These are phyloP conservation scores for Aspergillaceae sp. DNA, from an alignment of 2,329 filamentous ascomycete species.

Conservation along the genomic window DNA sequence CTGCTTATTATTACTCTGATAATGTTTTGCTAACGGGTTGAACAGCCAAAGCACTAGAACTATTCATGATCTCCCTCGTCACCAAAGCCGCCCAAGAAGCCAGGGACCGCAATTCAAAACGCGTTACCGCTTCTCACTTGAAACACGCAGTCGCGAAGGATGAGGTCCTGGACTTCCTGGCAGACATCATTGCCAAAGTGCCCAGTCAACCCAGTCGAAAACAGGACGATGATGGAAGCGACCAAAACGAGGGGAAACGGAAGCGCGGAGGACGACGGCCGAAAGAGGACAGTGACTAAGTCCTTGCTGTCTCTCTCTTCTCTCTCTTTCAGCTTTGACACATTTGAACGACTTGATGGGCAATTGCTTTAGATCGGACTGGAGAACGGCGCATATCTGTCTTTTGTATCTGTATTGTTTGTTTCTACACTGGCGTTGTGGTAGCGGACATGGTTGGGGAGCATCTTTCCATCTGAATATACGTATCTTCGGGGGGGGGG, in stretches of 20 bases:
- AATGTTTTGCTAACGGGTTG: constrained; percentile 14
- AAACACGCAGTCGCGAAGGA: constrained; percentile 83
- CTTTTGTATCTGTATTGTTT: neutral
- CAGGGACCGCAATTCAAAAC: constrained; percentile 71
- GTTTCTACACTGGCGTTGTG: constrained; percentile 14
- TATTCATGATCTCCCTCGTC: constrained; percentile 96
- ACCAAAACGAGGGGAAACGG: constrained; percentile 41
- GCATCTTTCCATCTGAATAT: constrained; percentile 17
- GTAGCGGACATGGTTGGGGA: constrained; percentile 13
- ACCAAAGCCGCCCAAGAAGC: constrained; percentile 80
- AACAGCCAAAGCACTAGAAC: constrained; percentile 78
- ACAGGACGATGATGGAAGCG: constrained; percentile 38
- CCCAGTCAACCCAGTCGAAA: constrained; percentile 50
- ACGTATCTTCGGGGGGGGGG: neutral
- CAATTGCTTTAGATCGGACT: constrained; percentile 18
- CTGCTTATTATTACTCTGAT: neutral
- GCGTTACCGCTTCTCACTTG: constrained; percentile 81
- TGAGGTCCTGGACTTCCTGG: constrained; percentile 88
- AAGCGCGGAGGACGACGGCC: constrained; percentile 35
- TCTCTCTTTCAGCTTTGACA: constrained; percentile 6
- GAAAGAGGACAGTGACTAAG: constrained; percentile 33
- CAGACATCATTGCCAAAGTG: constrained; percentile 82
- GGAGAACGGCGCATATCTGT: constrained; percentile 17
- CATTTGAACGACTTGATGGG: constrained; percentile 18
- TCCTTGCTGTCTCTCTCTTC: constrained; percentile 2